These are phyloP conservation scores for Aristolochia contorta DNA, from an alignment of 164 flowering plant species.

Conservation along the genomic window DNA sequence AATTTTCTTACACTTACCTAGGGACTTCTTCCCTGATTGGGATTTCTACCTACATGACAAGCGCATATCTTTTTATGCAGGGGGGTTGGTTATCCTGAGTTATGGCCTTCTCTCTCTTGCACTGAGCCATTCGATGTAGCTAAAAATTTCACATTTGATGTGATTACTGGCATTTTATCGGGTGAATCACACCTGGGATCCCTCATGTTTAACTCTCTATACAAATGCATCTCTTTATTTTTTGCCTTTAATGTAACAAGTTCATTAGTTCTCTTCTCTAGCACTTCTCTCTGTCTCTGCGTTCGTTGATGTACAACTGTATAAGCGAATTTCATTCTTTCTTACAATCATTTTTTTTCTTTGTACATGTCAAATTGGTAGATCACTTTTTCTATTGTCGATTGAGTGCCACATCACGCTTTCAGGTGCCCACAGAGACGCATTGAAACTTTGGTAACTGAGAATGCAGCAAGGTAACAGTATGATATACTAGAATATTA, in stretches of 20 bases:
- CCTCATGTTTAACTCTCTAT: not conserved
- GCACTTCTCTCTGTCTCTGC: not conserved
- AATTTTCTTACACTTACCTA: not conserved
- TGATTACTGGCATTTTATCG: conserved; percentile 68
- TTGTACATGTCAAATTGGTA: too few species aligned
- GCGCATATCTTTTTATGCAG: conserved; percentile 24
- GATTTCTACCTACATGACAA: not conserved
- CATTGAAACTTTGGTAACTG: too few species aligned
- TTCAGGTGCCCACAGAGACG: too few species aligned
- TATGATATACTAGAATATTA: too few species aligned
- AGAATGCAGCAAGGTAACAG: too few species aligned
- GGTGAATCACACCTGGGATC: conserved; percentile 28
- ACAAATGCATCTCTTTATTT: not conserved
- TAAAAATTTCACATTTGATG: conserved; percentile 76
- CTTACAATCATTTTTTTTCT: too few species aligned
- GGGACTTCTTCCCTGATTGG: not conserved
- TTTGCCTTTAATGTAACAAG: too few species aligned
- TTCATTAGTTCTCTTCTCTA: not conserved
- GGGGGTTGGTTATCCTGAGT: conserved; percentile 94
- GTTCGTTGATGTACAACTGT: too few species aligned
- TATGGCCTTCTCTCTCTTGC: conserved; percentile 88
- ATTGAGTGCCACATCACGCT: too few species aligned
- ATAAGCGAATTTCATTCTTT: too few species aligned
- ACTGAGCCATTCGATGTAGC: conserved; percentile 94
- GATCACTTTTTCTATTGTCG: too few species aligned